Evolutionary conservation across 768 basidiomycete species (phyloP), one percentile per base, ranked within the genome.

Genomic region (Lyophyllum atratum): DNA sequence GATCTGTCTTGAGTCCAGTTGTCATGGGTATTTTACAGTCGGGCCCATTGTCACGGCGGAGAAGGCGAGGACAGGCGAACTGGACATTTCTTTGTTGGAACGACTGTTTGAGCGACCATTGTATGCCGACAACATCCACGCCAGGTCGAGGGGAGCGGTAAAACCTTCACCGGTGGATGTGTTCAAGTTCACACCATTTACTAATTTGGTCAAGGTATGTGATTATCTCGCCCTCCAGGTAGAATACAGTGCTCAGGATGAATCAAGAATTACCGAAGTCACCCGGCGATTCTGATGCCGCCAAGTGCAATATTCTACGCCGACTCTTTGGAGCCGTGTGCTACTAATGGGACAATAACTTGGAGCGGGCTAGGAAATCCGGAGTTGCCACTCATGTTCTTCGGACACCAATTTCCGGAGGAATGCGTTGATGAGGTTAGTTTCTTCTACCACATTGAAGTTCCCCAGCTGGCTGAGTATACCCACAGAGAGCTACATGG

Each of bases 231-330:
- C 24, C 24, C 9, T n/a, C 4, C 11, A 26, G n/a, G 17, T 4
- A 10, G 46, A 14, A 15, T 28, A 28, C 25, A 46, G 2, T 1
- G 14, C 46, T 50, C 9, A 44, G 37, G 24, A 40, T 14, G 4
- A 33, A 6, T 50, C 11, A 52, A 79, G 78, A 80, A 80, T 59
- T 81, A 80, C 61, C 76, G 78, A 28, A 80, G 79, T 56, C 79
- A 81, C 63, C 80, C 80, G 21, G 80, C 73, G 7, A 83, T 83
- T 54, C 68, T 83, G 45, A 83, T 81, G 81, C 79, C 80, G 12
- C 79, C 81, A 11, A 81, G 80, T 6, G 76, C 80, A 4, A 70
- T 83, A n/a, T 83, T 83, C 52, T 83, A 83, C 59, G 72, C 77
- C 48, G 81, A 83, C 58, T 74, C 73, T 2, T 58, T 83, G 55